Percentiles rank a stretch among this genome's conserved stretches.
These are phyloP conservation scores for Aspergillaceae sp. DNA, from an alignment of 2,329 filamentous ascomycete species.

Conservation along the genomic window DNA sequence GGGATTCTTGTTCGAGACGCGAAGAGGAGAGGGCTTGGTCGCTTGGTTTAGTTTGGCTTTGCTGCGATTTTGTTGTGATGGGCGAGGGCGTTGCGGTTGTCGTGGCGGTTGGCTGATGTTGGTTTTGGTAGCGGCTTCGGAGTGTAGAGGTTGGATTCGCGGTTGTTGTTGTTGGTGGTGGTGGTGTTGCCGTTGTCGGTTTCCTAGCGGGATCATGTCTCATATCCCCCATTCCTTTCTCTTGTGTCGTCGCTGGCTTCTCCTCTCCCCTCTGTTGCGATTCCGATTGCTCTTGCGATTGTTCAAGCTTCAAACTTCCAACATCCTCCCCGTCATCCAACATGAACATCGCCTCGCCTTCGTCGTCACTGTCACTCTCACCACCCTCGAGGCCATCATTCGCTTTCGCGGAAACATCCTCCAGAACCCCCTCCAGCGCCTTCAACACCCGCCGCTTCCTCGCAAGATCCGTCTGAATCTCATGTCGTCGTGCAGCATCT, in stretches of 20 bases:
- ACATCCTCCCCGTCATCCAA: slow-evolving; percentile 7
- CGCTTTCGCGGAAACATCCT: slow-evolving; percentile 17
- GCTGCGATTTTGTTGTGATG: slow-evolving; percentile 4
- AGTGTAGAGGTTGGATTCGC: slow-evolving; percentile 11
- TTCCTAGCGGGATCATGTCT: no score
- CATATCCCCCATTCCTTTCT: background rate
- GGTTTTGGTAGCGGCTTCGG: slow-evolving; percentile 16
- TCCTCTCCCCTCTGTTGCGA: no score
- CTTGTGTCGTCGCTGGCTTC: background rate
- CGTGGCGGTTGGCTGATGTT: slow-evolving; percentile 8
- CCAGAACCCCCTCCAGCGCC: slow-evolving; percentile 24
- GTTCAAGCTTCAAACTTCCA: background rate
- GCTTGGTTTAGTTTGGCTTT: slow-evolving; percentile 34
- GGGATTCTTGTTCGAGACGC: slow-evolving; percentile 69
- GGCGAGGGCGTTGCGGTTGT: slow-evolving; percentile 7
- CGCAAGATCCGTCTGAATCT: slow-evolving; percentile 32
- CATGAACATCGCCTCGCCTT: slow-evolving; percentile 18
- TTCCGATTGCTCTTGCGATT: background rate
- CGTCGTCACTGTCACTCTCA: slow-evolving; percentile 14
- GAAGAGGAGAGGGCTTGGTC: slow-evolving; percentile 70
- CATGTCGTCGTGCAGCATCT: slow-evolving; percentile 29
- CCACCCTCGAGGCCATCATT: slow-evolving; percentile 11
- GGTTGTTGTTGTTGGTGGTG: slow-evolving; percentile 7
- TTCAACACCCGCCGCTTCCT: slow-evolving; percentile 30
- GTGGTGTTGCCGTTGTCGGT: background rate